Evolutionary conservation across 768 basidiomycete genomes (phyloP), one percentile per base, ranked within the genome.

Genomic region (Podaxis mareebaensis): DNA sequence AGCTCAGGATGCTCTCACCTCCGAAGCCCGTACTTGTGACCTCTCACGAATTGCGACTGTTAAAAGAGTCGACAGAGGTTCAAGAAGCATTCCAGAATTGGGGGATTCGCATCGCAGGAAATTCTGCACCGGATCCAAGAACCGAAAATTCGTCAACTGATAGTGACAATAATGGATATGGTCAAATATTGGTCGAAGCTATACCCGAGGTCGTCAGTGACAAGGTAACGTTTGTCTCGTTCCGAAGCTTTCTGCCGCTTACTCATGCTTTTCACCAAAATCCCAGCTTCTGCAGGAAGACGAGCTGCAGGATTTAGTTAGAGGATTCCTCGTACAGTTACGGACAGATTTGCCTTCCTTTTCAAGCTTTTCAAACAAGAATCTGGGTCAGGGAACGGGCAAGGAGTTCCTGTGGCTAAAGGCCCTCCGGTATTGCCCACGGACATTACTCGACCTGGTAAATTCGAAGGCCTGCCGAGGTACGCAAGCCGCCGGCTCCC

Each of bases 381-480:
- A 69, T 68, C 63, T 60, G 59, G 65, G 51, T 54, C 64, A 59
- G 63, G 67, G 57, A 60, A 59, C 52, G 39, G 68, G 69, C 44
- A 53, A 58, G 58, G 74, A 77, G 54, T 75, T 77, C 62, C 56
- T 69, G 70, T 93, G 93, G 94, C 75, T 91, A 69, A 85, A 83
- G 70, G 88, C 86, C 51, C 73, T 96, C 44, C 85, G 92, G 26
- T 87, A 85, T 81, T 95, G 92, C 73, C 97, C 97, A n/a, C 81
- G 80, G 56, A 86, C 84, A 59, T 79, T 99, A 57, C 74, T 95
- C 13, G 92, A 95, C 39, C 76, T 99, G 66, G 80, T 94, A 68
- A 96, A 98, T 74, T 97, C 95, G 10, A 96, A 94, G 76, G 97
- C 97, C 24, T 99, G 97, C 71, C 82, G 97, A 78, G 96, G 96